Evolutionary conservation across 768 basidiomycete species (phyloP).

Genomic region (Suillus paluster): DNA sequence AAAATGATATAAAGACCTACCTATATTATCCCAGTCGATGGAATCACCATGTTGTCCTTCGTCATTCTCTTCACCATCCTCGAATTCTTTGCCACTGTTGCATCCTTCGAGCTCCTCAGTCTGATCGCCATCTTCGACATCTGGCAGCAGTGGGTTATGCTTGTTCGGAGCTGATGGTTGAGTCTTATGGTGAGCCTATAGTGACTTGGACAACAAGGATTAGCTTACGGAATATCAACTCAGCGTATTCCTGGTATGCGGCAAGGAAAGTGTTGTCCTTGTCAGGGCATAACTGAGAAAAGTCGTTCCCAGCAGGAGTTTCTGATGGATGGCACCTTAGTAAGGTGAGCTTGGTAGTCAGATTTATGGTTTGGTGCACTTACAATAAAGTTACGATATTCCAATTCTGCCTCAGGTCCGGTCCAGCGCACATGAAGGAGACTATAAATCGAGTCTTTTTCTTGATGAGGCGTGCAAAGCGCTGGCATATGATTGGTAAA

Average conservation of each 20-base stretch:
- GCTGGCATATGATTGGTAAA: neutral
- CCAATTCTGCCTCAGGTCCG: constrained; percentile 8
- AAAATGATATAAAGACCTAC: neutral
- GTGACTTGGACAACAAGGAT: neutral
- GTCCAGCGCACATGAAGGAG: constrained; percentile 13
- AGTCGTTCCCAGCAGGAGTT: constrained; percentile 5
- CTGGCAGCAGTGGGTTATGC: neutral
- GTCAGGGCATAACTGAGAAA: neutral
- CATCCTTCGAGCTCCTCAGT: neutral
- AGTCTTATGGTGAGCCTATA: neutral
- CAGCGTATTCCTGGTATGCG: constrained; percentile 5
- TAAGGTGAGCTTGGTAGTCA: neutral
- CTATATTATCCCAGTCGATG: neutral
- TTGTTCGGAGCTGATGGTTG: neutral
- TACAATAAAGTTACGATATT: constrained; percentile 6
- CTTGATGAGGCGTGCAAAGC: neutral
- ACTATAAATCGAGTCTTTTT: neutral
- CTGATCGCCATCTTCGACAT: neutral
- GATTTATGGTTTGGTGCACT: neutral
- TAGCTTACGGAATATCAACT: constrained; percentile 7
- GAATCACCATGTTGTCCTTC: neutral
- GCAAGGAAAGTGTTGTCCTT: constrained; percentile 6
- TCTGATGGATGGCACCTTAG: constrained; percentile 6
- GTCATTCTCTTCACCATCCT: neutral
- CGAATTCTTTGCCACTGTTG: neutral